Evolutionary conservation across 2,329 filamentous ascomycete genomes (phyloP).

Genomic region (Phoma herbarum): DNA sequence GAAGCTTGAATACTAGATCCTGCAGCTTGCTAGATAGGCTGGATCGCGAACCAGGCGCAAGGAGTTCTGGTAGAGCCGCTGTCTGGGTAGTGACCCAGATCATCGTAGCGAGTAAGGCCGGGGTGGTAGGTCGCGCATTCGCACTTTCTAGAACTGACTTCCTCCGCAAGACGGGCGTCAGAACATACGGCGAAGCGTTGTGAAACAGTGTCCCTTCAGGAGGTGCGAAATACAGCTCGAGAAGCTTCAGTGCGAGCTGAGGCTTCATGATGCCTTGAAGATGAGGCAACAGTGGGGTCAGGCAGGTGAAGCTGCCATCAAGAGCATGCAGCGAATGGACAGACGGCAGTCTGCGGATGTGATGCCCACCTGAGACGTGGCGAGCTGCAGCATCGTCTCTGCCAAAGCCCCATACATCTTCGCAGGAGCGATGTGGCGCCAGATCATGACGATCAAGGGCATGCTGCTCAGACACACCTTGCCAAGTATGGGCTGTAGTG

Average conservation of each 20-base stretch:
- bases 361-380: background rate
- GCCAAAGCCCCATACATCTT: background rate
- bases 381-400: background rate
- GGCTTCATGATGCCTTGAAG: conserved; percentile 2
- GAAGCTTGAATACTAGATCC: conserved; percentile 3
- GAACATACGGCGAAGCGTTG: conserved; percentile 8
- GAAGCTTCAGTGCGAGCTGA: conserved; percentile 1
- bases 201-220: conserved; percentile 9
- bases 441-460: background rate
- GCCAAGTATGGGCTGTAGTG: background rate
- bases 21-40: background rate
- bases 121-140: background rate
- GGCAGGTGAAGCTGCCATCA: background rate
- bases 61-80: conserved; percentile 4
- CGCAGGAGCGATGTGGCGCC: background rate
- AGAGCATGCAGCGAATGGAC: background rate
- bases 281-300: conserved; percentile 2
- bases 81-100: conserved; percentile 8
- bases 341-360: background rate
- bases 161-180: conserved; percentile 5
- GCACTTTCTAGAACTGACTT: background rate
- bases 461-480: background rate
- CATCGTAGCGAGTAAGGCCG: conserved; percentile 8
- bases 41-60: conserved; percentile 3
- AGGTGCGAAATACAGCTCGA: conserved; percentile 7